phyloP scores from a whole-genome alignment of 2,329 filamentous ascomycete species.

The Onygena corvina region DNA sequence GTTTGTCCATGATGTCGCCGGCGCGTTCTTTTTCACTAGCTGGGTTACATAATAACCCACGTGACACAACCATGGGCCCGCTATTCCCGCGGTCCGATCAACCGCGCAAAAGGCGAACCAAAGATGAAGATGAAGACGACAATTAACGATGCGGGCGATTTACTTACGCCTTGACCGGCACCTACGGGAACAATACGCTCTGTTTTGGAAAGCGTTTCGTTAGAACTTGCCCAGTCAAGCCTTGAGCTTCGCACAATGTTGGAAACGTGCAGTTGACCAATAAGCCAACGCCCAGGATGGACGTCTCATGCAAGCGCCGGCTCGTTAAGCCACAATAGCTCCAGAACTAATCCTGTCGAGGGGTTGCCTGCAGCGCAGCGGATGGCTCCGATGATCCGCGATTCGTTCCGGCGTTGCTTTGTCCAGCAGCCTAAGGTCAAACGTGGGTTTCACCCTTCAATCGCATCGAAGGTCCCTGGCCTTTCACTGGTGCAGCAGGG shows the following conservation, averaged over 20 bases:
- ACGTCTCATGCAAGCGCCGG: neutral
- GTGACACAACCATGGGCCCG: too few species aligned
- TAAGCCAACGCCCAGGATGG: neutral
- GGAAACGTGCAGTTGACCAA: neutral
- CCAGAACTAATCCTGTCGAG: neutral
- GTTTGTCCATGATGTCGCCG: too few species aligned
- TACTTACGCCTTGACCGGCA: too few species aligned
- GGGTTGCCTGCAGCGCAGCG: neutral
- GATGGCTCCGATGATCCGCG: neutral
- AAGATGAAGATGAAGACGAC: too few species aligned
- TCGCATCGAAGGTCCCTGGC: neutral
- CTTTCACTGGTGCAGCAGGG: constrained; percentile 1
- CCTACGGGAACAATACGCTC: too few species aligned
- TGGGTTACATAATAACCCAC: too few species aligned
- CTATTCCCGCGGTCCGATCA: too few species aligned
- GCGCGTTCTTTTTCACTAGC: too few species aligned
- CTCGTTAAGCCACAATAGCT: neutral
- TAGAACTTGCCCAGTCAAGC: too few species aligned
- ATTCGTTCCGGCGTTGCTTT: constrained; percentile 3
- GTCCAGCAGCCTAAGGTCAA: neutral
- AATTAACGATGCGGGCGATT: too few species aligned
- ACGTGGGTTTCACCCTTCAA: constrained; percentile 4
- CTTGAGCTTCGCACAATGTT: constrained; percentile 1
- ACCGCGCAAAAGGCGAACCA: too few species aligned
- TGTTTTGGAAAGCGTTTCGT: too few species aligned